Evolutionary conservation across 441 rosid genomes (phyloP).

Genomic region (Biscutella laevigata): DNA sequence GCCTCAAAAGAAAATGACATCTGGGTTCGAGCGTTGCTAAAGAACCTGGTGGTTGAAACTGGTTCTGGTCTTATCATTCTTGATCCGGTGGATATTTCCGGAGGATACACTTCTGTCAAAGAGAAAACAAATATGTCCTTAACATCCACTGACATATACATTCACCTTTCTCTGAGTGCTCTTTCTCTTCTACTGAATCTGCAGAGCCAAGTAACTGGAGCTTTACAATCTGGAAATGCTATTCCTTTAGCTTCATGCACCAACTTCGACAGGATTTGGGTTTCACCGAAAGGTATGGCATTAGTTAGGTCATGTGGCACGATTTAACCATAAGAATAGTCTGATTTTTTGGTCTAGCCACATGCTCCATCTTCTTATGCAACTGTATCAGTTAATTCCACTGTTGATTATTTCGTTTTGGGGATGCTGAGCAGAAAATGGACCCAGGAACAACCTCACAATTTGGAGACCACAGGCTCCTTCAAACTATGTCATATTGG

Average conservation of each 20-base stretch:
- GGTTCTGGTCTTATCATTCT: slow-evolving; percentile 96
- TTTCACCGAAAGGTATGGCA: slow-evolving; percentile 72
- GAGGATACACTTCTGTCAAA: slow-evolving; percentile 83
- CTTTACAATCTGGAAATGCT: slow-evolving; percentile 87
- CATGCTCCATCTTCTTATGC: slow-evolving; percentile 7
- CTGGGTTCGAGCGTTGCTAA: slow-evolving; percentile 84
- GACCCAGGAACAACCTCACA: slow-evolving; percentile 67
- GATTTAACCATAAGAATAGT: slow-evolving; percentile 9
- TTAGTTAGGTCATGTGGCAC: slow-evolving; percentile 7
- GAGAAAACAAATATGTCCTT: slow-evolving; percentile 88
- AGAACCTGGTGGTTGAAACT: slow-evolving; percentile 84
- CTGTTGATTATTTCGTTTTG: slow-evolving; percentile 20
- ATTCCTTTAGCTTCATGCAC: slow-evolving; percentile 82
- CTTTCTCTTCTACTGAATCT: slow-evolving; percentile 84
- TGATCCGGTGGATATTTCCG: slow-evolving; percentile 85
- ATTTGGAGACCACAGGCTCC: slow-evolving; percentile 99
- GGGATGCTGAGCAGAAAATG: slow-evolving; percentile 56
- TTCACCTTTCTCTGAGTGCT: slow-evolving; percentile 86
- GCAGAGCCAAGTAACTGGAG: slow-evolving; percentile 71
- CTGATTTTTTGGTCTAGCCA: slow-evolving; percentile 12
- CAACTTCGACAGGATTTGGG: slow-evolving; percentile 81
- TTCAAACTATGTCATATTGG: slow-evolving; percentile 86
- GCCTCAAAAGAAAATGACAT: slow-evolving; percentile 93
- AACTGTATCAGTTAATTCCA: slow-evolving; percentile 12
- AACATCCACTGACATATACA: slow-evolving; percentile 73